Evolutionary conservation across 1,139 yeast genomes (phyloP).

Genomic region (Yamadazyma pseudoaaseri): DNA sequence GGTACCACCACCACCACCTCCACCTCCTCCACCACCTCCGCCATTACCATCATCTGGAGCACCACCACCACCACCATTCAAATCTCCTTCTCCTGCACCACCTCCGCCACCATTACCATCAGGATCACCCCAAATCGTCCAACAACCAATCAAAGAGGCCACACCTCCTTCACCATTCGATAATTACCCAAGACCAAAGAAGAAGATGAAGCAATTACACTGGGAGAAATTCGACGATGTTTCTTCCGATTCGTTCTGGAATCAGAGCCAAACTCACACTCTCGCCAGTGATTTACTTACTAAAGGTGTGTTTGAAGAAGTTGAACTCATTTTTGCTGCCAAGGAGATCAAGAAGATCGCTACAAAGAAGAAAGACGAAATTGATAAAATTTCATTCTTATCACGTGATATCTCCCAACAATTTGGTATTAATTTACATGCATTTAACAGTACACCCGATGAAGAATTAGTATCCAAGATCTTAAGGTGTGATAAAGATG

Average conservation of each 20-base stretch:
- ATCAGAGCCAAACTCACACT: conserved; percentile 28
- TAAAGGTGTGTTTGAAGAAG: conserved; percentile 72
- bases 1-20: conserved; percentile 26
- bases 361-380: conserved; percentile 45
- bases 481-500: conserved; percentile 59
- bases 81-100: conserved; percentile 22
- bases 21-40: conserved; percentile 18
- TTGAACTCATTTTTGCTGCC: conserved; percentile 77
- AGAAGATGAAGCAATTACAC: conserved; percentile 75
- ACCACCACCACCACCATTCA: conserved; percentile 14
- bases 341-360: conserved; percentile 64
- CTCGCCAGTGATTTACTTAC: conserved; percentile 62
- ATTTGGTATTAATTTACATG: conserved; percentile 73
- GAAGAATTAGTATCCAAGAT: conserved; percentile 57
- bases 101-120: conserved; percentile 21
- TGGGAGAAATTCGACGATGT: conserved; percentile 72
- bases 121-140: conserved; percentile 6
- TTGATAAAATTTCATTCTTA: conserved; percentile 57
- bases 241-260: conserved; percentile 69
- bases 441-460: conserved; percentile 52
- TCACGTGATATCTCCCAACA: conserved; percentile 75
- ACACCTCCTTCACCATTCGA: conserved; percentile 47
- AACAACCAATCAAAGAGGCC: conserved; percentile 17
- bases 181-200: conserved; percentile 70
- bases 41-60: conserved; percentile 26